A percentile compares a stretch with the other conserved stretches of the same genome.
phyloP scores from a whole-genome alignment of 2,329 filamentous ascomycete genomes.

The Simplicillium aogashimaense region DNA sequence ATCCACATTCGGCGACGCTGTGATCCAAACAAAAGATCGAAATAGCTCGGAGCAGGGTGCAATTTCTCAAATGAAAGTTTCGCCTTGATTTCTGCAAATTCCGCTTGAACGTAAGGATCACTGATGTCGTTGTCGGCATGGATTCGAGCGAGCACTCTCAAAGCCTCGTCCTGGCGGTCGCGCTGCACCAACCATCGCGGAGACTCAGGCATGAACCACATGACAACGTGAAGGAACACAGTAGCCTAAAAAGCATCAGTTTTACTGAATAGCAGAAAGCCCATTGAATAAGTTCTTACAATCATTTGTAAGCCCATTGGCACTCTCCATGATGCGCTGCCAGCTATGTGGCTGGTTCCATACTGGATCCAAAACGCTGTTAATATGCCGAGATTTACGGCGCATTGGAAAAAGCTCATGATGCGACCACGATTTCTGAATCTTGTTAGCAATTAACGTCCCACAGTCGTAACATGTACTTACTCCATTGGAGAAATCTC shows the following conservation, averaged over 20 bases:
- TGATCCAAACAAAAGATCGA: slow-evolving; percentile 5
- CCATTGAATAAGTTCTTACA: background rate
- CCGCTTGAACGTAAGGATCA: slow-evolving; percentile 45
- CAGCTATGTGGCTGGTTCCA: background rate
- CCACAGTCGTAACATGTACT: background rate
- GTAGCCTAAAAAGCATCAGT: slow-evolving; percentile 47
- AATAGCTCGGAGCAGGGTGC: slow-evolving; percentile 5
- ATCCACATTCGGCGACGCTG: slow-evolving; percentile 8
- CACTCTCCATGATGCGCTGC: background rate
- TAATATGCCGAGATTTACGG: slow-evolving; percentile 48
- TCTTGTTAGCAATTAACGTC: background rate
- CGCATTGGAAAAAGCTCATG: slow-evolving; percentile 64
- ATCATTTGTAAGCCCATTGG: background rate
- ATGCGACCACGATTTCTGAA: slow-evolving; percentile 46
- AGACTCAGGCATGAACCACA: slow-evolving; percentile 51
- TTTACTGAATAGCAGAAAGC: background rate
- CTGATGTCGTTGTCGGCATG: slow-evolving; percentile 44
- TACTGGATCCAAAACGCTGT: background rate
- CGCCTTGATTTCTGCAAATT: slow-evolving; percentile 41
- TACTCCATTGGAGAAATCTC: slow-evolving; percentile 47
- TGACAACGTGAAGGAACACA: slow-evolving; percentile 50
- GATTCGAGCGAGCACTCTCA: slow-evolving; percentile 42
- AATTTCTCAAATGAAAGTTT: slow-evolving; percentile 6
- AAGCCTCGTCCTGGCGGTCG: slow-evolving; percentile 47
- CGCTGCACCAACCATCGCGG: slow-evolving; percentile 55